Evolutionary conservation across 192 early-diverging fungal species (phyloP), one percentile per base, ranked within the genome.

Genomic region (Backusella circina): DNA sequence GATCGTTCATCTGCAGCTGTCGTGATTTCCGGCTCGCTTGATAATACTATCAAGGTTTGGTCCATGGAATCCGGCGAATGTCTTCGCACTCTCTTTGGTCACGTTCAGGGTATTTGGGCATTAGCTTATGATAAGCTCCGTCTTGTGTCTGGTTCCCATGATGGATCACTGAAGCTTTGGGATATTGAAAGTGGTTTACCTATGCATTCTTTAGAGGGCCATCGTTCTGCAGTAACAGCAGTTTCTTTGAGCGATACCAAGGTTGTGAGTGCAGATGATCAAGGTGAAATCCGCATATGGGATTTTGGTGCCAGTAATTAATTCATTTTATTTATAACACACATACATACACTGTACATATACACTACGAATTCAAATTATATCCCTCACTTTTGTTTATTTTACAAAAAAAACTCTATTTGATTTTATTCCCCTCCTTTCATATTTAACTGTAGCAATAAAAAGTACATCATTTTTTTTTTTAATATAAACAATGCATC

Each of bases 41-140:
- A 98, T 73, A 90, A 91, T 54, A 95, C 89, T 0, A 86, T 99
- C 68, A 94, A 94, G 65, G 86, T 99, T n/a, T 99, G 97, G 97
- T 92, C 95, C 69, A 84, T 95, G 18, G 88, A 91, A 54, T 90
- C 91, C 1, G 96, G 95, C 10, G 80, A 91, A 71, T 93, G 89
- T 36, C 79, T 95, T 10, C 86, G 86, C 65, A 93, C 92, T 1
- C 75, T 97, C 21, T 93, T 93, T 86, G 94, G 93, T 6, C 93
- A 95, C 70, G 82, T 88, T 8, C 93, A 95, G 68, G 94, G 93
- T 38, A 89, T 95, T 10, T 92, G 92, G 91, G 85, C 91, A 2
- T 79, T 95, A n/a, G 89, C 91, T 0, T 91, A 93, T 79, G 94
- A 96, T 82, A 90, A 90, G 65, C 80, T 93, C 32, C 84, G 93